Evolutionary conservation across 345 rosid species (phyloP), one percentile per base, ranked within the genome.

Genomic region (Moringa oleifera): DNA sequence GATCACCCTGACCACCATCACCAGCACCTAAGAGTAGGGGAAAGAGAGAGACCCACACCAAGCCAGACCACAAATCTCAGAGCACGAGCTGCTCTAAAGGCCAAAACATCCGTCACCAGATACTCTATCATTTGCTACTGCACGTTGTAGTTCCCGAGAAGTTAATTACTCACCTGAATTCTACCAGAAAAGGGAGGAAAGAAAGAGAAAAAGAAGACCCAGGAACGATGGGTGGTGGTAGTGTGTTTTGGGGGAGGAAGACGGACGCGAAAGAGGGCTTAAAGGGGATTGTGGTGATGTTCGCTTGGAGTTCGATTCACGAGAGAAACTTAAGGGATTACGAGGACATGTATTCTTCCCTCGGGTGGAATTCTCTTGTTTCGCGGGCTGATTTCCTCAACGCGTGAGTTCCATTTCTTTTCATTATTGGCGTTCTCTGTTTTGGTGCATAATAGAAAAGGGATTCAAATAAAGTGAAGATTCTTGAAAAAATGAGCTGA

Each of bases 311-410:
- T 28, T 88, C 95, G 47, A 68, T 85, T 67, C 70, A 64, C 33
- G 83, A 85, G n/a, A 63, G 52, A 25, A 84, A 76, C 23, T 68
- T 88, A 53, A 24, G 65, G 19, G 79, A 61, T 66, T 82, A 71
- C 68, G 73, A 85, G 25, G 89, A 90, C 74, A 78, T 94, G 66
- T 90, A 88, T 68, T 82, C 95, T 19, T 88, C 99, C 66, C 91
- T 94, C 6, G 85, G 91, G 0, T 94, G 97, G 99, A 81, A 82
- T 66, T 85, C 95, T 25, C 95, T 94, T 59, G 77, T 90, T 69
- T 82, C 89, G 36, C 87, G 71, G 56, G 77, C 96, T 62, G 87
- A 81, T 74, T 94, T 94, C 65, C 77, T 94, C 73, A 67, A 72
- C 78, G 85, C 87, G 97, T 87, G 70, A 73, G 76, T 76, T 61